Percentiles rank a stretch among this genome's conserved stretches.
These are phyloP conservation scores for Suhomyces bribrorum DNA, from an alignment of 1,139 yeast genomes.

Conservation along the genomic window DNA sequence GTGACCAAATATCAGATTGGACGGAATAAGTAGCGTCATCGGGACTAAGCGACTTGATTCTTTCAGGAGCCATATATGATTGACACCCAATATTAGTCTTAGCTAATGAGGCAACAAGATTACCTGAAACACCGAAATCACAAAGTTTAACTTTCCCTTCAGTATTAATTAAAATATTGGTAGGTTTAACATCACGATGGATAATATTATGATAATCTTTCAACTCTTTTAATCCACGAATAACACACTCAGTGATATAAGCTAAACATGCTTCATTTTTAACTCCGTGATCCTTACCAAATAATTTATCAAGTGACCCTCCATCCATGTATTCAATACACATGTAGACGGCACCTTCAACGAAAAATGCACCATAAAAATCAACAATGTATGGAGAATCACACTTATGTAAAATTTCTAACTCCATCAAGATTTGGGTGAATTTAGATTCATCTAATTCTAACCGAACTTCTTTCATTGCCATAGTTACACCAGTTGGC, in stretches of 20 bases:
- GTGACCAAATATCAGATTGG: conserved; percentile 95
- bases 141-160: conserved; percentile 86
- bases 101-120: conserved; percentile 92
- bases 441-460: conserved; percentile 91
- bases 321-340: conserved; percentile 99
- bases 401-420: conserved; percentile 90
- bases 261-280: conserved; percentile 77
- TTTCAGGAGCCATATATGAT: conserved; percentile 98
- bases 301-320: conserved; percentile 87
- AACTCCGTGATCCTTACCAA: conserved; percentile 69
- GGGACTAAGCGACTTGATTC: conserved; percentile 62
- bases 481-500: conserved; percentile 93
- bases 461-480: conserved; percentile 92
- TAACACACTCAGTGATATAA: conserved; percentile 76
- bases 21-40: conserved; percentile 86
- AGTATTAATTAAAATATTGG: conserved; percentile 81
- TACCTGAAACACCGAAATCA: conserved; percentile 97
- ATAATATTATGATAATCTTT: conserved; percentile 88
- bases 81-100: conserved; percentile 97
- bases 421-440: conserved; percentile 92
- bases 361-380: conserved; percentile 94
- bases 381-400: conserved; percentile 89
- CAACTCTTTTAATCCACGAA: conserved; percentile 77
- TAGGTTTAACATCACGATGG: conserved; percentile 97
- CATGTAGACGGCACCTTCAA: conserved; percentile 97